Base-by-base conservation (phyloP, 2,329 filamentous ascomycete genomes). In the Talaromyces verruculosus region DNA sequence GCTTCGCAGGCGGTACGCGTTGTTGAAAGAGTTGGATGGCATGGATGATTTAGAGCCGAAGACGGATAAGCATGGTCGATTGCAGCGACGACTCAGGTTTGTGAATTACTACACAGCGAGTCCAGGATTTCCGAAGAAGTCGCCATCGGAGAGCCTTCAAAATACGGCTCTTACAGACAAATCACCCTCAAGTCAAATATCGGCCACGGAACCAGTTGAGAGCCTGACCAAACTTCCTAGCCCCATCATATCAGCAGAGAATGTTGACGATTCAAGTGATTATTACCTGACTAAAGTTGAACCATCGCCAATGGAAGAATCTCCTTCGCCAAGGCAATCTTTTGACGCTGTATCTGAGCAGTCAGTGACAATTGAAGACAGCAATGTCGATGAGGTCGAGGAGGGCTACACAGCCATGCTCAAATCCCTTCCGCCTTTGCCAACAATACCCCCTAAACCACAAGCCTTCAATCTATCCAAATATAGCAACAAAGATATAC, bases 51-150 rank as follows among this genome's bases (percentile, higher is more conserved):
- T 84, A 1, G 76, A 74, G 70, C 51, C 76, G 62, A 65, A 70
- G 72, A 67, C 74, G 64, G 69, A 73, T 69, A 39, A 73, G 67
- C 43, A 73, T 72, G 70, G 75, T 69, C n/a, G 71, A 67, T 25
- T 69, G 70, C 61, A 71, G 61, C 57, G 72, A 68, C 69, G 89
- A 62, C 86, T 95, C 11, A 85, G 92, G 17, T 97, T 97, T 72
- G 84, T 92, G 65, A 97, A 97, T 74, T 97, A 96, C 75, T 97
- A 94, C 74, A 96, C 93, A 0, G 85, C 91, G n/a, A 93, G 91
- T 69, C 89, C 90, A 10, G 93, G 93, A 22, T 67, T 63, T 39
- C 66, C 66, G 28, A 67, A 60, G 30, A 61, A 62, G 30, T 59
- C 47, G 7, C 60, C 59, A 10, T 41, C 53, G 5, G 33, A 17